Percentiles rank a stretch among this genome's conserved stretches.
phyloP scores from a whole-genome alignment of 2,329 filamentous ascomycete species.

The Fusarium newnesense region DNA sequence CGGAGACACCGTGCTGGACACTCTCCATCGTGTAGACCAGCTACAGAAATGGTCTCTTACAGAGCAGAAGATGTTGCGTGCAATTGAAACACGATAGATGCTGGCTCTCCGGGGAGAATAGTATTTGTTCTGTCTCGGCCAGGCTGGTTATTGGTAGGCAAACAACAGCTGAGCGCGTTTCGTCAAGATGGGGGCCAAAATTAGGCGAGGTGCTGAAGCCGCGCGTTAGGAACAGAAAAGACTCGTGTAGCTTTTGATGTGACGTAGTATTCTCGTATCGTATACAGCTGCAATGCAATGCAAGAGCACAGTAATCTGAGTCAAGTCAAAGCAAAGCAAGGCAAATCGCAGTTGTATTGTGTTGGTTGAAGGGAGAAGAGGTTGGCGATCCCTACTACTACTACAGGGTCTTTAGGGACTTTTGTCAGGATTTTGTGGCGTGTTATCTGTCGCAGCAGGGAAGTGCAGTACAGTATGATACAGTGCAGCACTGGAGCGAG shows the following conservation, averaged over 20 bases:
- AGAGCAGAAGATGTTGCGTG: rapidly evolving
- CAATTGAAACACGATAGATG: not conserved
- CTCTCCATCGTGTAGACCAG: not conserved
- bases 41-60: rapidly evolving
- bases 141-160: not conserved
- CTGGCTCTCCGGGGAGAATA: not conserved
- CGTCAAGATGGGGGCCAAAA: not conserved
- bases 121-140: no score
- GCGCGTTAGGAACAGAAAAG: rapidly evolving
- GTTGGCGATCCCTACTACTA: not conserved
- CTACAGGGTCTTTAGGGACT: not conserved
- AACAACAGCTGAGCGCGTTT: not conserved
- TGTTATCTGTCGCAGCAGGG: not conserved
- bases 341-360: not conserved
- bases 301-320: not conserved
- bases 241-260: not conserved
- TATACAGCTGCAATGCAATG: not conserved
- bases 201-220: rapidly evolving
- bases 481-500: not conserved
- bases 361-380: not conserved
- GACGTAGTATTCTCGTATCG: not conserved
- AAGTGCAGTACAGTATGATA: not conserved
- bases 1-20: not conserved
- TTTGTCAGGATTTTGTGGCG: not conserved
- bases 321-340: not conserved